A percentile compares a stretch with the other conserved stretches of the same genome.
These are phyloP conservation scores for Lachancea nothofagi DNA, from an alignment of 805 yeast species.

Conservation along the genomic window DNA sequence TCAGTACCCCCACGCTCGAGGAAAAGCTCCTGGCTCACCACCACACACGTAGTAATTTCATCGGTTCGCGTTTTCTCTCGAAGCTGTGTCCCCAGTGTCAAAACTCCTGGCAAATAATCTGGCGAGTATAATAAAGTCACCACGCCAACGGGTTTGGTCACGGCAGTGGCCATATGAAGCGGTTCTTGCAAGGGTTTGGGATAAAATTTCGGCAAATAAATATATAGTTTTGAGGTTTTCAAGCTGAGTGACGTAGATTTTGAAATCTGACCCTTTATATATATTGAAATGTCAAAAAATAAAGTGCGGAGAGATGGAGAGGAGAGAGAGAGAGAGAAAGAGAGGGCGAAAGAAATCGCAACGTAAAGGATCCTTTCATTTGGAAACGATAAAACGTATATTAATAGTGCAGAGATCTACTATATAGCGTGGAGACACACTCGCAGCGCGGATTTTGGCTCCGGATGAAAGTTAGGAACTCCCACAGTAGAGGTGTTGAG, in stretches of 20 bases:
- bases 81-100: slow-evolving; percentile 42
- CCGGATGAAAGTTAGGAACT: no score
- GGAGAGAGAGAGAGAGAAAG: no score
- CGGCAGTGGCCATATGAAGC: not conserved
- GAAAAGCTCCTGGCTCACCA: slow-evolving; percentile 22
- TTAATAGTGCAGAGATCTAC: slow-evolving; percentile 10
- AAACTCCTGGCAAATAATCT: slow-evolving; percentile 52
- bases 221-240: no score
- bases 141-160: slow-evolving; percentile 29
- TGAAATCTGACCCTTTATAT: no score
- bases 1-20: slow-evolving; percentile 13
- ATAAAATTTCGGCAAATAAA: no score
- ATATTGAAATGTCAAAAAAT: no score
- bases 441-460: no score
- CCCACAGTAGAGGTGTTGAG: no score
- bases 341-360: no score
- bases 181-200: slow-evolving; percentile 1
- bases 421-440: slow-evolving; percentile 7
- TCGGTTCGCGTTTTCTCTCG: slow-evolving; percentile 15
- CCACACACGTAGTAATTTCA: slow-evolving; percentile 12
- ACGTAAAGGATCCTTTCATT: no score
- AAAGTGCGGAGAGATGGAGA: no score
- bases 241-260: no score
- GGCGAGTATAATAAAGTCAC: slow-evolving; percentile 46
- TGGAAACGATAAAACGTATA: slow-evolving; percentile 9